These are phyloP conservation scores for Taxillus chinensis DNA, from an alignment of 164 flowering plant species.

Conservation along the genomic window DNA sequence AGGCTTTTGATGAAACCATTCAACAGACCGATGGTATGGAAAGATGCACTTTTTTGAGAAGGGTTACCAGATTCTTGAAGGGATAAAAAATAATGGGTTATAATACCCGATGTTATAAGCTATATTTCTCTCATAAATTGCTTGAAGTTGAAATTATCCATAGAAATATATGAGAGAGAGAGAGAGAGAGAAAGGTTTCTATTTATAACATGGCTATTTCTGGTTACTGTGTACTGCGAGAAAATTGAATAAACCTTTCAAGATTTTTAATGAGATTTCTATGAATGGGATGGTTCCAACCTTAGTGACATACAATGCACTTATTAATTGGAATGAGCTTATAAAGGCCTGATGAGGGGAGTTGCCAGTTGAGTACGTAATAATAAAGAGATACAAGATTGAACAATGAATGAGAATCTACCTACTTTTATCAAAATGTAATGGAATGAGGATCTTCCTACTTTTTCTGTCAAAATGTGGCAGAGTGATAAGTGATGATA, in stretches of 20 bases:
- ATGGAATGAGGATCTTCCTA: no score
- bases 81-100: constrained; percentile 46
- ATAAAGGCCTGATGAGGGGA: constrained; percentile 41
- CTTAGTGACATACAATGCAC: constrained; percentile 61
- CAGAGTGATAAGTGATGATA: no score
- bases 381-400: constrained; percentile 24
- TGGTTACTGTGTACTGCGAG: constrained; percentile 43
- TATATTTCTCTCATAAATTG: constrained; percentile 61
- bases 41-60: constrained; percentile 26
- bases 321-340: constrained; percentile 50
- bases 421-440: constrained; percentile 16
- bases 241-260: constrained; percentile 36
- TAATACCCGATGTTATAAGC: constrained; percentile 49
- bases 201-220: constrained; percentile 65
- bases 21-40: constrained; percentile 20
- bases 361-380: constrained; percentile 33
- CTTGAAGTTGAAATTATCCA: constrained; percentile 49
- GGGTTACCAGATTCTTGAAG: constrained; percentile 56
- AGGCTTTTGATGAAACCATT: no score
- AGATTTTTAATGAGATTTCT: constrained; percentile 38
- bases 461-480: no score
- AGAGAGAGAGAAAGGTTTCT: constrained; percentile 35
- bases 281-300: constrained; percentile 30
- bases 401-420: constrained; percentile 12
- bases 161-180: constrained; percentile 38